Evolutionary conservation across 2,329 filamentous ascomycete species (phyloP), one percentile per base, ranked within the genome.

Genomic region (Colletotrichum shisoi): DNA sequence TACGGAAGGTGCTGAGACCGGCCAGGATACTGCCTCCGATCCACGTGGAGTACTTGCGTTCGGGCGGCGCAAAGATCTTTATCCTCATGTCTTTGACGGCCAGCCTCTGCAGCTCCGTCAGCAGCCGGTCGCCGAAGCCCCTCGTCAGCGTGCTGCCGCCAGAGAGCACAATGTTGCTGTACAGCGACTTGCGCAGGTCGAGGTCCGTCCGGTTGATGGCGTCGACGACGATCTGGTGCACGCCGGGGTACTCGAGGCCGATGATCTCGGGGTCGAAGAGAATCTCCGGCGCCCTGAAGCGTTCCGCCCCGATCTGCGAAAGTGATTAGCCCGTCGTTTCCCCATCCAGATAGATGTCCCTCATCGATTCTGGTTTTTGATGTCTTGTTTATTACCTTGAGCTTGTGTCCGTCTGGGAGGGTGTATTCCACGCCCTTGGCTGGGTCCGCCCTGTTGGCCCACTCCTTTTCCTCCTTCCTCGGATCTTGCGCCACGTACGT

Each of bases 11-110:
- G 83, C 94, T 98, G 79, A 99, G 81, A 7, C 95, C 94, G 40
- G 95, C 95, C 71, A 99, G 83, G 80, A 99, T 99, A 78, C 95
- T 97, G 63, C 95, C 95, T 71, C 95, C 95, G 73, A 98, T 98
- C 95, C 95, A 99, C 39, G 95, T 99, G 70, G 93, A 97, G 83
- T 98, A 99, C 80, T 98, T 97, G 72, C 95, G 87, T 84, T 99
- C 95, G 6, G 95, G 94, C 62, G 95, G 95, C 61, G 95, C 95
- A 82, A 96, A 97, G 76, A 99, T 99, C 85, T 97, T 97, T 83
- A 99, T 98, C 75, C 94, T 89, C 94, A 97, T 99, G 78, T 99
- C 95, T 84, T 97, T 97, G 73, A 98, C 93, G 12, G 95, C 95
- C 74, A 98, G 83, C 77, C 90, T 86, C 81, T 97, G 95, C 71